A percentile compares a stretch with the other conserved stretches of the same genome.
phyloP scores from a whole-genome alignment of 1,284 basidiomycete genomes.

The Violaceomyces palustris region DNA sequence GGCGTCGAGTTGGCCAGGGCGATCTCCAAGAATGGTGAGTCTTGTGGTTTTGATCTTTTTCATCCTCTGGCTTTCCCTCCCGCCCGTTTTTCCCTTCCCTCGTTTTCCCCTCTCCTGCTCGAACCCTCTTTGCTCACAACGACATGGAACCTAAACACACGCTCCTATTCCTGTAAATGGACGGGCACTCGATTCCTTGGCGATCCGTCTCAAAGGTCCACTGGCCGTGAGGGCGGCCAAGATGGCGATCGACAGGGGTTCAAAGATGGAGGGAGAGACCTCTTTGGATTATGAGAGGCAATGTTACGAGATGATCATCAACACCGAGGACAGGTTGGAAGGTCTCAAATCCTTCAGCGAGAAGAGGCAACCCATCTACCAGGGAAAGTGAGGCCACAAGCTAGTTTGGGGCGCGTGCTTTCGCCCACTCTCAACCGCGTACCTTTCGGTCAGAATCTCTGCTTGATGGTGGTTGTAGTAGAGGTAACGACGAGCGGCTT shows the following conservation, averaged over 20 bases:
- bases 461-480: too few species aligned
- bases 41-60: too few species aligned
- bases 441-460: too few species aligned
- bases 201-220: too few species aligned
- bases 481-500: too few species aligned
- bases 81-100: neutral
- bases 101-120: neutral
- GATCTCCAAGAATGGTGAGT: slow-evolving; percentile 62
- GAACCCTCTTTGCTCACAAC: too few species aligned
- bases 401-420: too few species aligned
- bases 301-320: slow-evolving; percentile 77
- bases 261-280: slow-evolving; percentile 61
- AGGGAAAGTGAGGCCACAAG: too few species aligned
- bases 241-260: slow-evolving; percentile 73
- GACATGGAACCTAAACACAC: too few species aligned
- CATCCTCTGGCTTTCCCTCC: slow-evolving; percentile 1
- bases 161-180: too few species aligned
- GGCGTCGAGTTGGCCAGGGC: slow-evolving; percentile 16
- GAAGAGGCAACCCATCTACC: slow-evolving; percentile 76
- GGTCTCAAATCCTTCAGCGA: slow-evolving; percentile 83
- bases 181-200: too few species aligned
- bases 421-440: too few species aligned
- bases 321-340: slow-evolving; percentile 73
- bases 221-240: slow-evolving; percentile 84
- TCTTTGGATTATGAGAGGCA: slow-evolving; percentile 83